These are phyloP conservation scores for Kwoniella bestiolae DNA, from an alignment of 768 basidiomycete species.

Conservation along the genomic window DNA sequence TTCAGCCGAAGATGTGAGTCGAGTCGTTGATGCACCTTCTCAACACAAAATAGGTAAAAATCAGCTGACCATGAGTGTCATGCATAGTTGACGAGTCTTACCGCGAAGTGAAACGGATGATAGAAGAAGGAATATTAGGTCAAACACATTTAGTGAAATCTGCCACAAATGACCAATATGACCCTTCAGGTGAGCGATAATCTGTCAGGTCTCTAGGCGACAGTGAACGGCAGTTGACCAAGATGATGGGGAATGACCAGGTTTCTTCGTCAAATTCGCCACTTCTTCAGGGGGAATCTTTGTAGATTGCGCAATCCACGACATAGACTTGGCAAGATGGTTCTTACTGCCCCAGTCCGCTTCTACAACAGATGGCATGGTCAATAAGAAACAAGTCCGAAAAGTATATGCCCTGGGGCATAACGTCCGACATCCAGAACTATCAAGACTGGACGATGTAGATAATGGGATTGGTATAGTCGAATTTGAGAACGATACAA, in stretches of 20 bases:
- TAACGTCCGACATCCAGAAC: slow-evolving; percentile 31
- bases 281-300: slow-evolving; percentile 32
- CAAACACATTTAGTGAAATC: slow-evolving; percentile 31
- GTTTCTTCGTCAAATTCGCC: slow-evolving; percentile 36
- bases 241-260: not conserved
- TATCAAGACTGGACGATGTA: slow-evolving; percentile 22
- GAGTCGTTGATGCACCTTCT: too few relatives aligned
- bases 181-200: slow-evolving; percentile 17
- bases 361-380: not conserved
- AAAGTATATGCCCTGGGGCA: slow-evolving; percentile 29
- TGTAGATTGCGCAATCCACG: slow-evolving; percentile 37
- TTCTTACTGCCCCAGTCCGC: slow-evolving; percentile 10
- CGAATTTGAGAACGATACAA: slow-evolving; percentile 29
- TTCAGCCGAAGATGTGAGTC: slow-evolving; percentile 38
- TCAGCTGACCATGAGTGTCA: not conserved
- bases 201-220: not conserved
- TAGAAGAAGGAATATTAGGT: slow-evolving; percentile 26
- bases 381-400: slow-evolving; percentile 25
- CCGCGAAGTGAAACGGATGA: slow-evolving; percentile 21
- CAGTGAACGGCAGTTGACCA: not conserved
- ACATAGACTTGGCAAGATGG: slow-evolving; percentile 39
- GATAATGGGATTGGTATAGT: slow-evolving; percentile 35
- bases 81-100: slow-evolving; percentile 28
- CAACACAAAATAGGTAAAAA: too few relatives aligned
- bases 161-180: slow-evolving; percentile 32